A percentile compares a stretch with the other conserved stretches of the same genome.
These are phyloP conservation scores for Epichloe bromicola DNA, from an alignment of 2,329 filamentous ascomycete species.

Conservation along the genomic window DNA sequence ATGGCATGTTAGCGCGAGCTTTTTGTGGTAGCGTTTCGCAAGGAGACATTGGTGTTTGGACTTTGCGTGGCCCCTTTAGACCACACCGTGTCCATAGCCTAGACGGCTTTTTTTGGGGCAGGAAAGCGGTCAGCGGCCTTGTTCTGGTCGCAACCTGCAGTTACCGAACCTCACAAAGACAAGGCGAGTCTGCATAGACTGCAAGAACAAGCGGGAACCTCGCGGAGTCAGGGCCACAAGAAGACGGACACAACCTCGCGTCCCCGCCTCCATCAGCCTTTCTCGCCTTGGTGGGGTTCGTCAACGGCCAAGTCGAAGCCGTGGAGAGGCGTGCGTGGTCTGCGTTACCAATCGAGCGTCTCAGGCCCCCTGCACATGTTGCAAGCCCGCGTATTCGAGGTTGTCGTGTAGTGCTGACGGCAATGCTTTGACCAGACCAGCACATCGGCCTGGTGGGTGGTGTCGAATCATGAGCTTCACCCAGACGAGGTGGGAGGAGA, in stretches of 20 bases:
- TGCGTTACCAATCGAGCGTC: constrained; percentile 1
- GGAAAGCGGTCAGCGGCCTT: constrained; percentile 1
- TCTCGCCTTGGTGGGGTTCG: constrained; percentile 2
- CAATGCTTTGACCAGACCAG: neutral
- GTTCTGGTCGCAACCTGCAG: neutral
- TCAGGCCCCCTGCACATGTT: neutral
- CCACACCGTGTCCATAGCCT: neutral
- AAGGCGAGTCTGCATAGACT: neutral
- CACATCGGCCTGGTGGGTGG: neutral
- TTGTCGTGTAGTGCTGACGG: neutral
- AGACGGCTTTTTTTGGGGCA: neutral
- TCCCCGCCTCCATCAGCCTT: neutral
- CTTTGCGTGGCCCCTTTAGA: neutral
- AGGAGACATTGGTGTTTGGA: neutral
- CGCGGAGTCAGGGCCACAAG: neutral
- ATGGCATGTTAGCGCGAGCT: constrained; percentile 1
- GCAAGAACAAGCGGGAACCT: neutral
- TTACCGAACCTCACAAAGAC: neutral
- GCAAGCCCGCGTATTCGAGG: neutral
- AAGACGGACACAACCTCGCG: neutral
- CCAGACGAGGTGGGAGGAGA: neutral
- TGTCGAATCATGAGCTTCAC: neutral
- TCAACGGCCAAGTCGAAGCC: neutral
- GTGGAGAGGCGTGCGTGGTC: neutral
- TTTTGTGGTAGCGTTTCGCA: neutral